Evolutionary conservation across 1,284 basidiomycete genomes (phyloP).

Genomic region (Mycena citricolor): DNA sequence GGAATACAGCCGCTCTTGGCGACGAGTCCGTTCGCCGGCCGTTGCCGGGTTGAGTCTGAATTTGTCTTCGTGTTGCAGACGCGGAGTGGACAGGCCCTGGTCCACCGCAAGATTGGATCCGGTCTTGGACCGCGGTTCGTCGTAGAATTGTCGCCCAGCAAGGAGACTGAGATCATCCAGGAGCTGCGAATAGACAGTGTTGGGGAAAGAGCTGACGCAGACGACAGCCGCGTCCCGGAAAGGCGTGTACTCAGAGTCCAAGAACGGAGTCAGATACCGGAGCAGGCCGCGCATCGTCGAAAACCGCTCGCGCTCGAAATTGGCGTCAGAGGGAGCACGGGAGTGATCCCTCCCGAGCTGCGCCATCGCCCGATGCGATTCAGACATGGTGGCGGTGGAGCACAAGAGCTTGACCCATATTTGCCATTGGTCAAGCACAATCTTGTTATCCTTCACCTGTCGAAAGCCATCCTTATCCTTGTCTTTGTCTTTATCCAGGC

Average conservation of each 20-base stretch:
- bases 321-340: slow-evolving; percentile 70
- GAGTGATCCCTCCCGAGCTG: slow-evolving; percentile 66
- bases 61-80: slow-evolving; percentile 63
- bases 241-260: slow-evolving; percentile 81
- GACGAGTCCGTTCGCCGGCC: slow-evolving; percentile 55
- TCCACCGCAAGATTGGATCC: slow-evolving; percentile 36
- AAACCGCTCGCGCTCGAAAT: slow-evolving; percentile 72
- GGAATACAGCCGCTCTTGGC: slow-evolving; percentile 83
- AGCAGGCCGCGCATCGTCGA: slow-evolving; percentile 82
- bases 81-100: slow-evolving; percentile 53
- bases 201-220: slow-evolving; percentile 85
- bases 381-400: slow-evolving; percentile 72
- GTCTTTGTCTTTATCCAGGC: slow-evolving; percentile 37
- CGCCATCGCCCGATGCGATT: slow-evolving; percentile 52
- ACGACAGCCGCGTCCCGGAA: slow-evolving; percentile 87
- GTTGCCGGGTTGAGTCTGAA: slow-evolving; percentile 44
- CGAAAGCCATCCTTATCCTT: slow-evolving; percentile 52
- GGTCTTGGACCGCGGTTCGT: slow-evolving; percentile 65
- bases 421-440: slow-evolving; percentile 84
- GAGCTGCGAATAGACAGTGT: slow-evolving; percentile 75
- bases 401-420: slow-evolving; percentile 84
- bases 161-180: slow-evolving; percentile 83
- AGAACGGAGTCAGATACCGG: slow-evolving; percentile 81
- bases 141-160: slow-evolving; percentile 79
- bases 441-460: slow-evolving; percentile 60